Evolutionary conservation across 768 basidiomycete genomes (phyloP).

Genomic region (Boletellus sp.): DNA sequence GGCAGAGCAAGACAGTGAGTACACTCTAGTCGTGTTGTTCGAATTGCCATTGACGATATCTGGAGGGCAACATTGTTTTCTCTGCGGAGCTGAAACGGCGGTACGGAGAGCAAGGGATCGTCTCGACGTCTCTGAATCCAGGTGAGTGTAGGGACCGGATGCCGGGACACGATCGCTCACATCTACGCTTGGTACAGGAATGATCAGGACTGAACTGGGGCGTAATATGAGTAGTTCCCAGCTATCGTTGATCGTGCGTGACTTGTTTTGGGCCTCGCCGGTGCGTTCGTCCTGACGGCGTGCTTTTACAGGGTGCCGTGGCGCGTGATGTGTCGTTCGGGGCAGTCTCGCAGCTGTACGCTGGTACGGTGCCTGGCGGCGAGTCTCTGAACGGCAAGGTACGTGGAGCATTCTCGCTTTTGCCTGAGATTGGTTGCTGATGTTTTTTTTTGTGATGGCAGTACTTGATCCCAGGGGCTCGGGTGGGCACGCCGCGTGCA

Average conservation of each 20-base stretch:
- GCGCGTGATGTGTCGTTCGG: conserved; percentile 36
- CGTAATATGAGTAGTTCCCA: not conserved
- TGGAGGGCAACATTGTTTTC: conserved; percentile 44
- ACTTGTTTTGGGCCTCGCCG: no score
- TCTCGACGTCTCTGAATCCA: conserved; percentile 43
- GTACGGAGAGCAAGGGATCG: conserved; percentile 42
- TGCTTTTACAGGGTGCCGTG: conserved; percentile 12
- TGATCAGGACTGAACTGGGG: not conserved
- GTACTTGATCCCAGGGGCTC: conserved; percentile 50
- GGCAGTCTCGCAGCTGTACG: conserved; percentile 48
- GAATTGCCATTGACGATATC: not conserved
- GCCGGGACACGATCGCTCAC: no score
- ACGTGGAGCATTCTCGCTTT: not conserved
- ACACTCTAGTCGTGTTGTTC: not conserved
- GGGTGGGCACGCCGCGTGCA: conserved; percentile 31
- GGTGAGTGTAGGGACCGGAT: conserved; percentile 22
- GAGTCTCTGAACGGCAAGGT: conserved; percentile 46
- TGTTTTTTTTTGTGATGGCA: conserved; percentile 13
- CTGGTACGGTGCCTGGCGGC: conserved; percentile 43
- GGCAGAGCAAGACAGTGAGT: conserved; percentile 34
- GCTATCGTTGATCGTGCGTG: no score
- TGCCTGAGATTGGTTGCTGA: not conserved
- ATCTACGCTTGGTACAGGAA: no score
- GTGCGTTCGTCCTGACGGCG: no score
- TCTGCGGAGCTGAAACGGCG: conserved; percentile 40